Evolutionary conservation across 257 asterid genomes (phyloP).

Genomic region (Gynochthodes officinalis): DNA sequence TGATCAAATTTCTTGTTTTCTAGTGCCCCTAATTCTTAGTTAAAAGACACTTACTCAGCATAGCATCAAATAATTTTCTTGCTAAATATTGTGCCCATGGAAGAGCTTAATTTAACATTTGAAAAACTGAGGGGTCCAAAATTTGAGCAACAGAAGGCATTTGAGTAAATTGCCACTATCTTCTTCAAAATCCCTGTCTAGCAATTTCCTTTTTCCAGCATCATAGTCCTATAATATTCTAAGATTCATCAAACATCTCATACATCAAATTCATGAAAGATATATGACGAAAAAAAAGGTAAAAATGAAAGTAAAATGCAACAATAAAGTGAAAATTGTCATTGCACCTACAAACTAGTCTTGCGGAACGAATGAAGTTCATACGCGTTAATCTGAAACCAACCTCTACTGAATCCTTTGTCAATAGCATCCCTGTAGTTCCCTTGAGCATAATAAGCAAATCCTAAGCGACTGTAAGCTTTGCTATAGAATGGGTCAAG

Average conservation of each 20-base stretch:
- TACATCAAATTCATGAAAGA: neutral
- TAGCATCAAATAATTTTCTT: neutral
- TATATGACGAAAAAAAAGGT: neutral
- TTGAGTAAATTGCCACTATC: neutral
- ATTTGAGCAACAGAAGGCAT: too few species aligned
- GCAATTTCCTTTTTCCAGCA: neutral
- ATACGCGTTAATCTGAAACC: slow-evolving; percentile 9
- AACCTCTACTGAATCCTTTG: slow-evolving; percentile 72
- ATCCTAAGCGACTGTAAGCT: slow-evolving; percentile 88
- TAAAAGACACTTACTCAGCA: neutral
- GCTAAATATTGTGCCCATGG: neutral
- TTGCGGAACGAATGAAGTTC: too few species aligned
- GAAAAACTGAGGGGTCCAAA: neutral
- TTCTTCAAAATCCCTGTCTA: neutral
- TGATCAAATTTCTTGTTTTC: neutral
- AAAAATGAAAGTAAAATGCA: neutral
- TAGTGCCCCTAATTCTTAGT: slow-evolving; percentile 1
- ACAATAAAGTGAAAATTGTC: neutral
- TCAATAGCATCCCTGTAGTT: slow-evolving; percentile 77
- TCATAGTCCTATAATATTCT: neutral
- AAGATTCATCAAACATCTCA: neutral
- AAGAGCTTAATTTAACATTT: neutral
- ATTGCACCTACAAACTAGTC: neutral
- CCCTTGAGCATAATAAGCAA: slow-evolving; percentile 84
- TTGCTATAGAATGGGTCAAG: slow-evolving; percentile 78